Evolutionary conservation across 192 early-diverging fungal species (phyloP).

Genomic region (Geosiphon pyriformis): DNA sequence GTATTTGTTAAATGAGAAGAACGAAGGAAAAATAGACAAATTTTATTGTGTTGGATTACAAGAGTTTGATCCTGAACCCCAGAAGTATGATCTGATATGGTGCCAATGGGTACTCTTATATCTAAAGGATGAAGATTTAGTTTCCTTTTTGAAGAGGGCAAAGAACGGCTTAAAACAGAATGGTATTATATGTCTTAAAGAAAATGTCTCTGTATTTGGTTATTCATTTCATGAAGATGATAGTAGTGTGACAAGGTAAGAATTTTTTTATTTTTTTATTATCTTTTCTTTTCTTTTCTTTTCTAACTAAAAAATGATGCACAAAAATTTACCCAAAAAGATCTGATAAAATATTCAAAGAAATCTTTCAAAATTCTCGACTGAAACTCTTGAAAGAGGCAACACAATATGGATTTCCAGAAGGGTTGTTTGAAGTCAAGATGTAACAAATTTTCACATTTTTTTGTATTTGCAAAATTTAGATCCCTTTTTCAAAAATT

Average conservation of each 20-base stretch:
- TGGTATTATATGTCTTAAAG: constrained; percentile 87
- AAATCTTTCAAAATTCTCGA: constrained; percentile 57
- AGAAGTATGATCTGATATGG: constrained; percentile 92
- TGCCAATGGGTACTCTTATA: constrained; percentile 97
- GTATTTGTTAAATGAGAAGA: constrained; percentile 57
- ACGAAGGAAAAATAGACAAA: constrained; percentile 52
- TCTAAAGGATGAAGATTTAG: constrained; percentile 84
- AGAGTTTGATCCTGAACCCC: constrained; percentile 60
- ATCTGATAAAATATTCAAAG: constrained; percentile 53
- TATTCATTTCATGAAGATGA: constrained; percentile 78
- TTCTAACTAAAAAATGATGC: neutral
- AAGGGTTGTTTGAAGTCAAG: constrained; percentile 60
- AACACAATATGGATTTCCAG: constrained; percentile 62
- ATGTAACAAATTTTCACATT: constrained; percentile 45
- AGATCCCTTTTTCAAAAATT: neutral
- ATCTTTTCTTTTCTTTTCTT: neutral
- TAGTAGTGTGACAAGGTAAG: constrained; percentile 67
- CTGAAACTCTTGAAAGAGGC: constrained; percentile 57
- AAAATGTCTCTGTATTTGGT: constrained; percentile 67
- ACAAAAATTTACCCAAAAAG: constrained; percentile 21
- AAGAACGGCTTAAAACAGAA: constrained; percentile 56
- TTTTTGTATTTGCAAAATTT: neutral
- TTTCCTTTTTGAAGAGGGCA: constrained; percentile 77
- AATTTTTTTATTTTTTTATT: neutral
- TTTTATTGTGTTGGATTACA: constrained; percentile 78